Evolutionary conservation across 2,329 filamentous ascomycete species (phyloP), one percentile per base, ranked within the genome.

Genomic region (Zasmidium cellare): DNA sequence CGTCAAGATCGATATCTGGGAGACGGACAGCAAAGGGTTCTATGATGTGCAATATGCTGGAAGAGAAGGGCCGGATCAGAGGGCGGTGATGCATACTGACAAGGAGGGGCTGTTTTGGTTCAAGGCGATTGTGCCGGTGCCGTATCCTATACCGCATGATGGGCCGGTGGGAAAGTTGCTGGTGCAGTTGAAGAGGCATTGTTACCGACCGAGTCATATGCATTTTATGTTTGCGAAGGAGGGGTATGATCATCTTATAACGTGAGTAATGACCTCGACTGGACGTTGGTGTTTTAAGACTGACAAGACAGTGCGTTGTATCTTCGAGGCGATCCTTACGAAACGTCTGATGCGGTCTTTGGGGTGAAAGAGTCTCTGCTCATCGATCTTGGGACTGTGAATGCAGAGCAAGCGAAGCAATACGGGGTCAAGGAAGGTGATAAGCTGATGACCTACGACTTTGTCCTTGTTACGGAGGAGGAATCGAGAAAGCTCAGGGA

Each of bases 171-270:
- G 90, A 0, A 84, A 86, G 74, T 71, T 94, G 65, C 75, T 94
- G 66, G 76, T 78, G 70, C 73, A 77, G 67, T 71, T 94, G 67
- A 80, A 82, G n/a, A 79, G 91, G n/a, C 91, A 94, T 76, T 85
- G 86, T 56, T 92, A 86, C 77, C 77, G 91, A 53, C 91, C 90
- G 1, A 84, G 86, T 19, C 90, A 94, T 73, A 84, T 93, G 80
- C 90, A 94, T 74, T 94, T 94, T 68, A 94, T 96, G 89, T 92
- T 96, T 76, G 85, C 87, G 71, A 92, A 91, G 78, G 74, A 80
- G 31, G 89, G 89, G 0, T 92, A 84, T 77, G 91, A 96, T 77
- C 84, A 88, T 71, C 75, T 96, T 67, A 88, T 94, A 70, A 96
- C 91, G 89, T 92, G 79, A 63, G 87, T 86, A 9, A 22, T 14